Evolutionary conservation across 768 basidiomycete genomes (phyloP).

Genomic region (Tephrocybe rancida): DNA sequence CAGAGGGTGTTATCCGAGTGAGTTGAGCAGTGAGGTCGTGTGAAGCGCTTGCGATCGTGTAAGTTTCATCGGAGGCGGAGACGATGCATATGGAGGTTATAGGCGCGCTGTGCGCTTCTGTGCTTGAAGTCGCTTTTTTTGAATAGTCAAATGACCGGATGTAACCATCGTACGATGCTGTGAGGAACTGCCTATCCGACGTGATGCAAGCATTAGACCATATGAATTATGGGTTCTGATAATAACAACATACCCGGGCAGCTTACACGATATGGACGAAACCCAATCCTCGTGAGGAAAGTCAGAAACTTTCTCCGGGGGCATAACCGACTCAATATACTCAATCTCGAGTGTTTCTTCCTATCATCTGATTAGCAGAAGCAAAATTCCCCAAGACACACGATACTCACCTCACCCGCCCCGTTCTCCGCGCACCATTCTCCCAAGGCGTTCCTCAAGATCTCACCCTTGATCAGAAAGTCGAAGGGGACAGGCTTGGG

Average conservation of each 20-base stretch:
- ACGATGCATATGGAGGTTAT: conserved; percentile 67
- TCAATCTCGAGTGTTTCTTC: conserved; percentile 93
- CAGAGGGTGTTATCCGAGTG: conserved; percentile 38
- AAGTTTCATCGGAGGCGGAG: conserved; percentile 33
- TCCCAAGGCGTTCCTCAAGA: conserved; percentile 69
- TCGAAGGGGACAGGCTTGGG: conserved; percentile 86
- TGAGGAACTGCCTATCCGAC: conserved; percentile 63
- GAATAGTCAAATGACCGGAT: conserved; percentile 76
- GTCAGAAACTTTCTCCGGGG: conserved; percentile 79
- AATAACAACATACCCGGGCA: conserved; percentile 46
- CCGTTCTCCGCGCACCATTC: conserved; percentile 77
- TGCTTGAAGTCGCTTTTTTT: conserved; percentile 52
- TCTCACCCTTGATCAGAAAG: conserved; percentile 84
- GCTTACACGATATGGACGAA: conserved; percentile 69
- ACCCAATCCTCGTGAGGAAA: conserved; percentile 95
- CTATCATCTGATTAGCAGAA: conserved; percentile 31
- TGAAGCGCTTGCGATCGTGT: conserved; percentile 66
- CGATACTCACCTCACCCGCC: conserved; percentile 62
- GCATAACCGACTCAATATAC: conserved; percentile 88
- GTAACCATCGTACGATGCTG: conserved; percentile 80
- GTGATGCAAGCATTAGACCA: conserved; percentile 6
- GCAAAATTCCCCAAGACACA: not conserved
- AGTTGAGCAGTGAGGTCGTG: conserved; percentile 79
- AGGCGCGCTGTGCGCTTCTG: conserved; percentile 61
- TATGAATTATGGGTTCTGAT: not conserved